These are phyloP conservation scores for Candida railenensis DNA, from an alignment of 805 yeast species.

Conservation along the genomic window DNA sequence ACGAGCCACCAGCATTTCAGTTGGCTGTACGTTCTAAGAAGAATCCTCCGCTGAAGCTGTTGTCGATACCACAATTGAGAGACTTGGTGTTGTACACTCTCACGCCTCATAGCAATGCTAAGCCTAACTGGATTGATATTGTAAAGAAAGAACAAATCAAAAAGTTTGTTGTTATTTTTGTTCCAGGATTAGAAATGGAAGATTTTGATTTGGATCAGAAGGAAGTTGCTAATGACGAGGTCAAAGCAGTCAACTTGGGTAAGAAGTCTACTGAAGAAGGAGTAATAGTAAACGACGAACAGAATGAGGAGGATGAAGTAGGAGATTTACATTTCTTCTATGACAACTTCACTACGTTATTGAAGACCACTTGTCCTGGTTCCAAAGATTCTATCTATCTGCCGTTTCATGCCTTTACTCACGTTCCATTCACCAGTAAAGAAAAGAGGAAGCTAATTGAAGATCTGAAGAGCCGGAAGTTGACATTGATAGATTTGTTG, in stretches of 20 bases:
- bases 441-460: conserved; percentile 47
- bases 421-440: conserved; percentile 54
- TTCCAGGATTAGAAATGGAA: conserved; percentile 59
- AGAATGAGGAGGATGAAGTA: conserved; percentile 4
- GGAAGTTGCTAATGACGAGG: conserved; percentile 11
- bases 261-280: not conserved
- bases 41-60: conserved; percentile 16
- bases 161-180: conserved; percentile 57
- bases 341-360: conserved; percentile 36
- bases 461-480: conserved; percentile 32
- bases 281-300: not conserved
- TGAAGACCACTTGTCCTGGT: conserved; percentile 68
- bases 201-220: conserved; percentile 37
- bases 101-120: conserved; percentile 27
- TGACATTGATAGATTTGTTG: conserved; percentile 52
- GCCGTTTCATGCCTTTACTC: conserved; percentile 53
- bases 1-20: conserved; percentile 20
- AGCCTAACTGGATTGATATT: not conserved
- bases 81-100: conserved; percentile 45
- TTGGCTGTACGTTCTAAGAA: conserved; percentile 7
- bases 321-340: conserved; percentile 30
- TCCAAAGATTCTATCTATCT: conserved; percentile 54
- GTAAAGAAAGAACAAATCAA: conserved; percentile 31
- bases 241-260: not conserved
- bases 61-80: conserved; percentile 42